phyloP scores from a whole-genome alignment of 1,284 basidiomycete species.

The Rhodotorula sp. region DNA sequence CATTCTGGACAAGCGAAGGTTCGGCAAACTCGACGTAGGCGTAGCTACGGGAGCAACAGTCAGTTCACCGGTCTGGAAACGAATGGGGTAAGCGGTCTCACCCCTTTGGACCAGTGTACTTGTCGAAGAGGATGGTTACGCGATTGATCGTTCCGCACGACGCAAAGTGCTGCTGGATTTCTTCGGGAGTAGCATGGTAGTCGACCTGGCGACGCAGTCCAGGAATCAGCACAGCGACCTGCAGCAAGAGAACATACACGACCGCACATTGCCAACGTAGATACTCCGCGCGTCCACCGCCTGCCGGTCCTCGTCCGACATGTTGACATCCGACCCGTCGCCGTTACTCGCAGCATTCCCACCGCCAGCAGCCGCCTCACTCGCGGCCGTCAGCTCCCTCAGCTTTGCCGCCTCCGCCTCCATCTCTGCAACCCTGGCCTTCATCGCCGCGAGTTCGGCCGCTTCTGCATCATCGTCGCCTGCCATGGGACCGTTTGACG shows the following conservation, averaged over 20 bases:
- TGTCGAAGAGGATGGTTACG: conserved; percentile 98
- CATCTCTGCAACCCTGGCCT: conserved; percentile 63
- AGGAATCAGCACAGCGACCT: neutral
- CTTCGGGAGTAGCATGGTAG: conserved; percentile 95
- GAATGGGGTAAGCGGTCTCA: conserved; percentile 54
- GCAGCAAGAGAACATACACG: neutral
- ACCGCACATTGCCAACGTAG: conserved; percentile 92
- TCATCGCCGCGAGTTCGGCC: conserved; percentile 39
- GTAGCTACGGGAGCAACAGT: conserved; percentile 60
- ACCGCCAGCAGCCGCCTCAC: conserved; percentile 19
- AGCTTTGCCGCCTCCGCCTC: conserved; percentile 84
- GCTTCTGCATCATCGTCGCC: conserved; percentile 30
- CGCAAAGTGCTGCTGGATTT: conserved; percentile 96
- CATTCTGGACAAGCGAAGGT: conserved; percentile 86
- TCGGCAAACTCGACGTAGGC: conserved; percentile 99
- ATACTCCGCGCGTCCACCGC: conserved; percentile 83
- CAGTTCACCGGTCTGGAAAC: neutral
- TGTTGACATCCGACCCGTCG: conserved; percentile 11
- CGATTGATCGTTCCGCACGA: conserved; percentile 97
- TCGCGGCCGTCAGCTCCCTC: conserved; percentile 69
- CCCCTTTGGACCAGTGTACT: conserved; percentile 99
- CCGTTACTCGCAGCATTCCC: neutral
- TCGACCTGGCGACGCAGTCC: conserved; percentile 69
- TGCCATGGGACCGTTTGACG: conserved; percentile 1
- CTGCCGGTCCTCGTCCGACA: conserved; percentile 55